phyloP scores from a whole-genome alignment of 2,329 filamentous ascomycete genomes.

The Diaporthe caulivora region DNA sequence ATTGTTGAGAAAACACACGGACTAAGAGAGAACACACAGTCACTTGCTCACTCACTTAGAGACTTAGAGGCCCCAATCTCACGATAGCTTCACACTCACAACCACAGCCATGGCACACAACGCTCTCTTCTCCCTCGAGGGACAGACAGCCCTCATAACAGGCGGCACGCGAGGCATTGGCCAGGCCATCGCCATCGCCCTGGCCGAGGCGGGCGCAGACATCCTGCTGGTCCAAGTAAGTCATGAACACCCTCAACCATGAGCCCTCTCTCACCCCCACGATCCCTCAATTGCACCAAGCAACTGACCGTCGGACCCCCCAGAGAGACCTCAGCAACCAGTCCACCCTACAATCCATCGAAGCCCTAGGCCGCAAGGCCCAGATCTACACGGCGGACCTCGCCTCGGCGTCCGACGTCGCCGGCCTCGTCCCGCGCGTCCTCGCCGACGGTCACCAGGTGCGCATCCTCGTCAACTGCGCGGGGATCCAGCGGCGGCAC shows the following conservation, averaged over 20 bases:
- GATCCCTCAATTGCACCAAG: neutral
- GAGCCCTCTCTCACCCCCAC: neutral
- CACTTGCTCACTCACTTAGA: neutral
- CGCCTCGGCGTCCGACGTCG: slow-evolving; percentile 69
- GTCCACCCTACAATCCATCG: slow-evolving; percentile 72
- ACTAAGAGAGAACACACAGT: neutral
- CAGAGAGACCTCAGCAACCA: slow-evolving; percentile 51
- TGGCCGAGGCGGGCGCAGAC: slow-evolving; percentile 71
- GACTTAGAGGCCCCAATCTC: neutral
- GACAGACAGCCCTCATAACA: slow-evolving; percentile 69
- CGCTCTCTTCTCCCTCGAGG: slow-evolving; percentile 63
- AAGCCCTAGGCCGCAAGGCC: slow-evolving; percentile 74
- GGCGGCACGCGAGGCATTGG: slow-evolving; percentile 71
- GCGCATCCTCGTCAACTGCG: slow-evolving; percentile 87
- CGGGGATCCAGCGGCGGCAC: slow-evolving; percentile 86
- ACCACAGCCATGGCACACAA: slow-evolving; percentile 53
- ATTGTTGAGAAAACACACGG: neutral
- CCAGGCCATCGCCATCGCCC: slow-evolving; percentile 66
- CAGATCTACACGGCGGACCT: slow-evolving; percentile 79
- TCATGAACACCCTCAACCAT: neutral
- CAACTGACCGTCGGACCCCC: neutral
- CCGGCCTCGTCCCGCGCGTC: slow-evolving; percentile 70
- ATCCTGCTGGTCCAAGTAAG: slow-evolving; percentile 66
- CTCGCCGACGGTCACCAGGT: slow-evolving; percentile 74
- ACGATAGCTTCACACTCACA: neutral